Evolutionary conservation across 2,329 filamentous ascomycete species (phyloP).

Genomic region (Coleophoma eucalyptorum): DNA sequence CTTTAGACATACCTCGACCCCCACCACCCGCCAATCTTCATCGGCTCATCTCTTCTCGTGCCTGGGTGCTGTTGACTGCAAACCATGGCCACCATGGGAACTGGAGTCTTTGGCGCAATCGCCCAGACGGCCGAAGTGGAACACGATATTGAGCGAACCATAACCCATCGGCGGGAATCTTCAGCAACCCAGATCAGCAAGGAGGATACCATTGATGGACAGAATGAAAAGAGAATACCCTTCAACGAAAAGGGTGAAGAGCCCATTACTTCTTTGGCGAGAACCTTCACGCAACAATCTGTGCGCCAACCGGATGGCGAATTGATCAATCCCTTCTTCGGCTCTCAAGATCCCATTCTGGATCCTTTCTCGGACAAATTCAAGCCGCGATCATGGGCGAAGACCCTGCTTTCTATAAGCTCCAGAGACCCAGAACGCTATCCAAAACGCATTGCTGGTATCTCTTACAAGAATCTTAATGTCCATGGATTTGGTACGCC

Average conservation of each 20-base stretch:
- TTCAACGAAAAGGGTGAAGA: not conserved
- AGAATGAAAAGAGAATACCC: too few relatives aligned
- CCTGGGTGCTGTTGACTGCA: too few relatives aligned
- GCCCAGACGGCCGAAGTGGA: too few relatives aligned
- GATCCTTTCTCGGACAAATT: not conserved
- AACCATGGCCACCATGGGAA: too few relatives aligned
- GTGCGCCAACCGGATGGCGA: not conserved
- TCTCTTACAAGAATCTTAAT: constrained; percentile 64
- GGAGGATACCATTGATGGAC: too few relatives aligned
- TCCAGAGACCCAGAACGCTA: not conserved
- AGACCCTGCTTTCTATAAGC: not conserved
- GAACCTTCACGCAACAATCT: not conserved
- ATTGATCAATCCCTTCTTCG: not conserved
- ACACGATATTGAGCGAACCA: too few relatives aligned
- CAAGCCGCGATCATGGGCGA: not conserved
- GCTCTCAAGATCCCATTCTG: not conserved
- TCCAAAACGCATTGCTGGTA: constrained; percentile 40
- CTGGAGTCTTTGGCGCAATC: too few relatives aligned
- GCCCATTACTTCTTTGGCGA: not conserved
- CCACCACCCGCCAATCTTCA: too few relatives aligned
- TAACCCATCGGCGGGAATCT: too few relatives aligned
- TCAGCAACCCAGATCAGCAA: too few relatives aligned
- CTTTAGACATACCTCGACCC: too few relatives aligned
- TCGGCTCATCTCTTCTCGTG: too few relatives aligned
- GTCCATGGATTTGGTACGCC: constrained; percentile 65